Conservation (phyloP, 1,284 basidiomycete genomes). For the Hypsizygus ulmarius region DNA sequence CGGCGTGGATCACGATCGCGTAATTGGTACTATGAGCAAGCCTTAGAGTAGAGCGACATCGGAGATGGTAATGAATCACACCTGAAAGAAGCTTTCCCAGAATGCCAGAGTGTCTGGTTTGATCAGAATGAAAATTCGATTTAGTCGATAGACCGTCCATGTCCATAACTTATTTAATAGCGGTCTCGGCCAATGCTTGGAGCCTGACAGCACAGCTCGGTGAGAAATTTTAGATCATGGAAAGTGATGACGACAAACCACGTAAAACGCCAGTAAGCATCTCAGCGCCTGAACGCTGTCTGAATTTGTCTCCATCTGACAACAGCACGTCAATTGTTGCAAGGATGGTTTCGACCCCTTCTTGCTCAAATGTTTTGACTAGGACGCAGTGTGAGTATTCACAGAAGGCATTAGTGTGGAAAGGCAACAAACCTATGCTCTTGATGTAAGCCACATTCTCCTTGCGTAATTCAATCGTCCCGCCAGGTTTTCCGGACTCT, state of each 20-base stretch:
- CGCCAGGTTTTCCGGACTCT: slow-evolving; percentile 58
- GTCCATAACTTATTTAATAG: slow-evolving; percentile 68
- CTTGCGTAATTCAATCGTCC: slow-evolving; percentile 53
- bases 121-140: slow-evolving; percentile 73
- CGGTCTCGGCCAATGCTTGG: slow-evolving; percentile 85
- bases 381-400: slow-evolving; percentile 12
- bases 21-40: slow-evolving; percentile 55
- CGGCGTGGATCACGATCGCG: slow-evolving; percentile 85
- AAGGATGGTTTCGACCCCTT: slow-evolving; percentile 53
- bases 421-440: slow-evolving; percentile 50
- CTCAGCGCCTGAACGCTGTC: slow-evolving; percentile 90
- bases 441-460: slow-evolving; percentile 72
- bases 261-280: slow-evolving; percentile 74
- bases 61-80: slow-evolving; percentile 29
- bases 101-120: slow-evolving; percentile 81
- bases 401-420: background rate
- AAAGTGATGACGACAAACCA: slow-evolving; percentile 36
- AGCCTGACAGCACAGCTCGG: slow-evolving; percentile 46
- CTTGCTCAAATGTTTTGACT: slow-evolving; percentile 69
- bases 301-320: slow-evolving; percentile 79
- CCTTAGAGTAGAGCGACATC: slow-evolving; percentile 1
- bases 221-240: background rate
- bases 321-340: slow-evolving; percentile 58
- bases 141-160: slow-evolving; percentile 76
- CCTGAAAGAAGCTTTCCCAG: slow-evolving; percentile 68